Conservation (phyloP, 1,139 yeast species). For the Williopsis jadinii region DNA sequence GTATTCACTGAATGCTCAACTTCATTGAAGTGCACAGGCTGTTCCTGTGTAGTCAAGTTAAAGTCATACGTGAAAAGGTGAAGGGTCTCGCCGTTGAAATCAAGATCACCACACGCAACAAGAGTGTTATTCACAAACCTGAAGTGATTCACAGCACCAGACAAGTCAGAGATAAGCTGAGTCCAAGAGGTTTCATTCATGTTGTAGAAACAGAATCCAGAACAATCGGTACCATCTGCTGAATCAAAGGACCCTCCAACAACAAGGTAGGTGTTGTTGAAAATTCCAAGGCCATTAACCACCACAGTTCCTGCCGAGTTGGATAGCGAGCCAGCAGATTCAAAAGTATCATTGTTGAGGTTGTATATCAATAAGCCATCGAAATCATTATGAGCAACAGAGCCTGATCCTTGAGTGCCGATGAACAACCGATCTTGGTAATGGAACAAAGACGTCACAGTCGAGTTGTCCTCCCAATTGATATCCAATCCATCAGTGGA, state of each 20-base stretch:
- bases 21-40: conserved; percentile 20
- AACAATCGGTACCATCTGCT: conserved; percentile 48
- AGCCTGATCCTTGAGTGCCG: conserved; percentile 29
- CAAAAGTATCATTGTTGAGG: conserved; percentile 23
- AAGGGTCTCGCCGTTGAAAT: conserved; percentile 27
- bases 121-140: conserved; percentile 43
- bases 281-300: conserved; percentile 46
- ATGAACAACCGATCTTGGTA: conserved; percentile 25
- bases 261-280: conserved; percentile 37
- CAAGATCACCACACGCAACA: conserved; percentile 58
- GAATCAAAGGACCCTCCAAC: conserved; percentile 72
- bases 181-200: conserved; percentile 50
- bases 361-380: conserved; percentile 48
- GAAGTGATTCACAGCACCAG: conserved; percentile 52
- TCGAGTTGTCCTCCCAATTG: conserved; percentile 11
- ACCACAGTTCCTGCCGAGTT: conserved; percentile 23
- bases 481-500: conserved; percentile 24
- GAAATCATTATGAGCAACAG: conserved; percentile 22
- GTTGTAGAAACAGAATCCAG: conserved; percentile 63
- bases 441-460: conserved; percentile 14
- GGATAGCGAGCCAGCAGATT: conserved; percentile 5
- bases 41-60: conserved; percentile 20
- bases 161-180: conserved; percentile 35
- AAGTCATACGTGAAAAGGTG: conserved; percentile 51
- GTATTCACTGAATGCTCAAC: conserved; percentile 37